Percentiles rank a stretch among this genome's conserved stretches.
These are phyloP conservation scores for Saturnispora gosingensis DNA, from an alignment of 805 yeast genomes.

Conservation along the genomic window DNA sequence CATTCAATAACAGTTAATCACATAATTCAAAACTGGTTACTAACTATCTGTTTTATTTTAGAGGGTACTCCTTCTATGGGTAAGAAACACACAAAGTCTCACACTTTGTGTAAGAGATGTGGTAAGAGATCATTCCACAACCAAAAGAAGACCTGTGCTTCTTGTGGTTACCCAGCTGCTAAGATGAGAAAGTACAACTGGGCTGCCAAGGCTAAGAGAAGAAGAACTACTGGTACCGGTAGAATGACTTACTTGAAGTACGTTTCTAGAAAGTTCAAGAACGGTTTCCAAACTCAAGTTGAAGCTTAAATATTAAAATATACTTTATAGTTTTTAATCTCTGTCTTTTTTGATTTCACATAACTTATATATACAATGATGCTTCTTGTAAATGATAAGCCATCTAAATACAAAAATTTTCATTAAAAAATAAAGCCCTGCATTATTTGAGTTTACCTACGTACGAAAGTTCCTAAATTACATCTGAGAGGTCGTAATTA, in stretches of 20 bases:
- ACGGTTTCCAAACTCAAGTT: constrained; percentile 81
- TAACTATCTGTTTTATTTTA: constrained; percentile 30
- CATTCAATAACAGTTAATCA: constrained; percentile 6
- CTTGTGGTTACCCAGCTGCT: constrained; percentile 99
- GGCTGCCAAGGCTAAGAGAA: constrained; percentile 98
- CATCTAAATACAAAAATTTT: not conserved
- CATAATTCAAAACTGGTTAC: constrained; percentile 14
- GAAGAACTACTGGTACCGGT: constrained; percentile 99
- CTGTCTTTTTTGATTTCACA: not conserved
- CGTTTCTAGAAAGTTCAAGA: constrained; percentile 97
- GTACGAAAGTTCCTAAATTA: not conserved
- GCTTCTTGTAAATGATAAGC: not conserved
- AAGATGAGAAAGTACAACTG: constrained; percentile 98
- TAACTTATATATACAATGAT: not conserved
- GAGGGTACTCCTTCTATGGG: constrained; percentile 99
- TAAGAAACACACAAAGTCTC: constrained; percentile 99
- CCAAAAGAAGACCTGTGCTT: constrained; percentile 98
- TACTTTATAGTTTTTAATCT: not conserved
- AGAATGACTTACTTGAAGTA: constrained; percentile 97
- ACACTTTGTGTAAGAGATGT: constrained; percentile 98
- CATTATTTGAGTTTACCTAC: too few species aligned
- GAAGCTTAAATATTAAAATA: constrained; percentile 7
- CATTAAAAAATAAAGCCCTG: too few species aligned
- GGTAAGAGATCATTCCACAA: constrained; percentile 98
- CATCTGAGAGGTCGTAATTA: constrained; percentile 31